Base-by-base conservation (phyloP, 352 stramenopile species). In the Globisporangium spiculum region DNA sequence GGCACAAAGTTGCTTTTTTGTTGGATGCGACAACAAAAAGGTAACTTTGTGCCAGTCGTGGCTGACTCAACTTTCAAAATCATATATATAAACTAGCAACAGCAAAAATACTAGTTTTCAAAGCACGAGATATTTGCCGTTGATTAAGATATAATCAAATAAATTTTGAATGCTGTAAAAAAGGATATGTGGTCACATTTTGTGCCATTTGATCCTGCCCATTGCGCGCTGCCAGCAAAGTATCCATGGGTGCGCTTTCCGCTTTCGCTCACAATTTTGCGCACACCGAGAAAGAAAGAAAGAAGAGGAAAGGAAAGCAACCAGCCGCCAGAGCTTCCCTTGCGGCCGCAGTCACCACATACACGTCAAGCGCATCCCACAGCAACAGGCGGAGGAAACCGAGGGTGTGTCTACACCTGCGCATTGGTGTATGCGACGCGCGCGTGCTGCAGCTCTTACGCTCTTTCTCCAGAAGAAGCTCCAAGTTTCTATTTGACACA, bases 211-310 rank as follows among this genome's bases (percentile, higher is more conserved):
- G 26, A 36, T 18, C 2, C 10, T 52, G 4, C 4, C 6, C 16
- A 22, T 22, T 52, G 44, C 44, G n/a, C 4, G 10, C 20, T 55
- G n/a, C n/a, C n/a, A 27, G 7, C 20, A 55, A 54, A 55, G 48
- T 55, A 30, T 55, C 48, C 48, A 55, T 55, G 48, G 48, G 48
- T 27, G 44, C 44, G 18, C 41, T 52, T 55, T 55, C 48, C 20
- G 7, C n/a, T 55, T n/a, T 27, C 48, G 24, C 9, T n/a, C 46
- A 20, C 46, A 24, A 55, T 4, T 24, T n/a, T 10, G 48, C 48
- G n/a, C 48, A 22, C 44, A 20, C 16, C 16, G 44, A 52, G 7
- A 18, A 53, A n/a, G 46, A 53, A 24, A 20, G 22, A 30, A 55
- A 46, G 38, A 18, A 46, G 38, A 46, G 38, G 38, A 46, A 18